These are phyloP conservation scores for Saksenaea oblongispora DNA, from an alignment of 371 early-diverging fungal genomes.

Conservation along the genomic window DNA sequence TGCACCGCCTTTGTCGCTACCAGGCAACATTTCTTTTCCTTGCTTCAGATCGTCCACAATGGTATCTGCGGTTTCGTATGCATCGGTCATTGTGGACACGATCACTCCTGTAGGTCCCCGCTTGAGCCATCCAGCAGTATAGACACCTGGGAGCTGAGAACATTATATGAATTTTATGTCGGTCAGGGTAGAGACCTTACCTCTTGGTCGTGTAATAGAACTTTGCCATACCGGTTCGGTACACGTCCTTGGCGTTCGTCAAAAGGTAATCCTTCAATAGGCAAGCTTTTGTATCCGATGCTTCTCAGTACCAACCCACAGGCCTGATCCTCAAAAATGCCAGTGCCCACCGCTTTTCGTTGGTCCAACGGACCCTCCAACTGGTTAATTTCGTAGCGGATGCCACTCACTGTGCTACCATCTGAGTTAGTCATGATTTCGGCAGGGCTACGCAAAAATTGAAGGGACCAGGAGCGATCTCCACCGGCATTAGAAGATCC, in stretches of 20 bases:
- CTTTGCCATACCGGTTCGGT: conserved; percentile 79
- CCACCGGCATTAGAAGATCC: conserved; percentile 36
- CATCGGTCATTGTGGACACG: conserved; percentile 93
- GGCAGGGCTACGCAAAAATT: conserved; percentile 76
- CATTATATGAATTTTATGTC: background rate
- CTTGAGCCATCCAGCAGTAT: conserved; percentile 94
- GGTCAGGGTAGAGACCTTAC: conserved; percentile 16
- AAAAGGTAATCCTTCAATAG: conserved; percentile 79
- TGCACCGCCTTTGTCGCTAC: conserved; percentile 23
- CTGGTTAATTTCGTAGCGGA: conserved; percentile 71
- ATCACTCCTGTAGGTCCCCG: conserved; percentile 94
- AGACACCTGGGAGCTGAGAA: conserved; percentile 66
- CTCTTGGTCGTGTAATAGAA: conserved; percentile 57
- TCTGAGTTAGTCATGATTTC: conserved; percentile 40
- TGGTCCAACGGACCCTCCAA: conserved; percentile 61
- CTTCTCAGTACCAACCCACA: conserved; percentile 78
- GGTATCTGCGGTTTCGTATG: conserved; percentile 85
- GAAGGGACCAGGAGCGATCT: conserved; percentile 69
- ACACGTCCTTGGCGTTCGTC: conserved; percentile 67
- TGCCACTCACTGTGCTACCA: conserved; percentile 28
- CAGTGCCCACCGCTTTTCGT: conserved; percentile 63
- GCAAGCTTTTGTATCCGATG: conserved; percentile 84
- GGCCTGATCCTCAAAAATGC: conserved; percentile 45
- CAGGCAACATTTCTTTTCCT: conserved; percentile 26
- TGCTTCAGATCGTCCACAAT: conserved; percentile 63